Base-by-base conservation (phyloP, 2,329 filamentous ascomycete species). In the Dothistroma pini region DNA sequence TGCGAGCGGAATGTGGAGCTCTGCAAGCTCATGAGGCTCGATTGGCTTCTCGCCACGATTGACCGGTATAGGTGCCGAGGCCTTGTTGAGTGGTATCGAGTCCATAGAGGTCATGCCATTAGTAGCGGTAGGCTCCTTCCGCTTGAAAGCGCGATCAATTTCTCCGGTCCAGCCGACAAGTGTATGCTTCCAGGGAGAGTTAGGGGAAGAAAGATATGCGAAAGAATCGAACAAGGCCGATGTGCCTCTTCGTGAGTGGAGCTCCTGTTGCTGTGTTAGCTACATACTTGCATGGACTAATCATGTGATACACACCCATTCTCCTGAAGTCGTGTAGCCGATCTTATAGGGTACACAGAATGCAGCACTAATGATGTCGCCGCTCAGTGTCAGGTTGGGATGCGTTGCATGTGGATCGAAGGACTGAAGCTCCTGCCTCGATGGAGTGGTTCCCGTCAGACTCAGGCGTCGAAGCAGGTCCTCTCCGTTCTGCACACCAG, bases 81-180 rank as follows among this genome's bases (percentile, higher is more conserved):
- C 86, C 62, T 89, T 88, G 73, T 89, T 95, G 51, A 89, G 75
- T 11, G 86, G 81, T 7, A 81, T 78, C 21, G 81, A 75, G 67
- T 80, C 64, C 66, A 73, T 68, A 34, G 66, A 69, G 14, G 70
- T 70, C 19, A 68, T 63, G 48, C 64, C 57, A 32, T 62, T 59
- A 65, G 63, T 34, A 68, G 59, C 51, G 62, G 62, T 52, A 11
- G 58, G 57, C n/a, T 64, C 62, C 38, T 62, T 58, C 14, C 61
- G 63, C 25, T 73, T 72, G n/a, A 75, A 66, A 29, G 70, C 63
- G 10, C 71, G 69, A 44, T 71, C 71, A 44, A 82, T 79, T 63
- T 97, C 93, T 61, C 93, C 93, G 2, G 93, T 96, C 93, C 93
- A 97, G 51, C 91, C 93, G 57, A 97, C 90, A 6, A 97, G 84